These are phyloP conservation scores for Leccinum pachyderme DNA, from an alignment of 1,284 basidiomycete species.

Conservation along the genomic window DNA sequence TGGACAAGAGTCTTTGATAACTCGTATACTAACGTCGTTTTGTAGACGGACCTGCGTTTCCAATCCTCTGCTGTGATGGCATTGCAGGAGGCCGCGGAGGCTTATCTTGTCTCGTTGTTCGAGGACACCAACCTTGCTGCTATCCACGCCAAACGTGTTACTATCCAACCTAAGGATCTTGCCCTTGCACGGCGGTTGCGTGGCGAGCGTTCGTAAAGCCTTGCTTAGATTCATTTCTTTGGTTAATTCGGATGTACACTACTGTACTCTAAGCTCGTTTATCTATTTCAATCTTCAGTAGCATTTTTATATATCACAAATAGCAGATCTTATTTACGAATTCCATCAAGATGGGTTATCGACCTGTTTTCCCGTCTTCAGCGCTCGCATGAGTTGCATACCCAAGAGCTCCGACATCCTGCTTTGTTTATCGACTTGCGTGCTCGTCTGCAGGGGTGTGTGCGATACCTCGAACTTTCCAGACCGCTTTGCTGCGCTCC, in stretches of 20 bases:
- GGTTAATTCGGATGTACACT: neutral
- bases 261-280: neutral
- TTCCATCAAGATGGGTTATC: constrained; percentile 16
- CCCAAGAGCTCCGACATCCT: constrained; percentile 11
- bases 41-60: constrained; percentile 73
- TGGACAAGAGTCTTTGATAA: neutral
- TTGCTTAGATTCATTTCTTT: neutral
- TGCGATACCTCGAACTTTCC: neutral
- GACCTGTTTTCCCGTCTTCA: constrained; percentile 11
- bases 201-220: constrained; percentile 30
- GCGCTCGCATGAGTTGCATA: constrained; percentile 4
- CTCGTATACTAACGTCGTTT: constrained; percentile 14
- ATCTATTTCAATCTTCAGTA: neutral
- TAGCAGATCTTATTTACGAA: constrained; percentile 13
- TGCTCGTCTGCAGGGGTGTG: neutral
- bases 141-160: constrained; percentile 74
- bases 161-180: constrained; percentile 76
- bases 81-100: constrained; percentile 76
- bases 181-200: constrained; percentile 35
- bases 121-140: constrained; percentile 71
- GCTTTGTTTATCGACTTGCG: constrained; percentile 4
- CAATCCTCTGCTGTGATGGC: constrained; percentile 75
- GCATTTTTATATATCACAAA: neutral
- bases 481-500: constrained; percentile 13
- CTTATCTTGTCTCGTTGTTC: constrained; percentile 79